phyloP scores from a whole-genome alignment of 495 filamentous ascomycete genomes.

The Penicillium pulvis region DNA sequence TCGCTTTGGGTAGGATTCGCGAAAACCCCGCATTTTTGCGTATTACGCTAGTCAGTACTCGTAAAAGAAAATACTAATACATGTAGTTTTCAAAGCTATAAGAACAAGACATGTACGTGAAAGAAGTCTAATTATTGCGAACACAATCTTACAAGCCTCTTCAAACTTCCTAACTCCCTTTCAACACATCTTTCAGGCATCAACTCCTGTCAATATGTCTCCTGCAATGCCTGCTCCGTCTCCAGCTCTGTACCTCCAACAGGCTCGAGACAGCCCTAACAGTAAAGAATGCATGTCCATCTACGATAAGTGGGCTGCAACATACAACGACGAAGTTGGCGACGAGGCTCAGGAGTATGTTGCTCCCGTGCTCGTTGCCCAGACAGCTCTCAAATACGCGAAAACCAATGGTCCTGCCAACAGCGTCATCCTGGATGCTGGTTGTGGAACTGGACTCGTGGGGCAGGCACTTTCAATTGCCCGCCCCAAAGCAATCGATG shows the following conservation, averaged over 20 bases:
- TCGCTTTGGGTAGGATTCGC: conserved; percentile 14
- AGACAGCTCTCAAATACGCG: conserved; percentile 30
- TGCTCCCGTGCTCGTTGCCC: conserved; percentile 39
- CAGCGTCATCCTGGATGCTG: conserved; percentile 45
- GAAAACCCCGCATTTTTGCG: conserved; percentile 23
- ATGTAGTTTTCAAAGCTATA: conserved; percentile 16
- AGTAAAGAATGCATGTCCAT: conserved; percentile 36
- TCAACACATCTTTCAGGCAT: background rate
- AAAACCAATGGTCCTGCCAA: conserved; percentile 18
- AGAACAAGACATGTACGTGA: conserved; percentile 13
- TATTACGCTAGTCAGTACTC: conserved; percentile 21
- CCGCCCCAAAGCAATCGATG: conserved; percentile 29
- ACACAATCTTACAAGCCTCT: background rate
- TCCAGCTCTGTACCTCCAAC: conserved; percentile 25
- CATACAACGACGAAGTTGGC: conserved; percentile 45
- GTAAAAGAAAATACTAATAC: conserved; percentile 5
- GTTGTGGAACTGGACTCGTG: conserved; percentile 50
- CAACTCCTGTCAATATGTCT: conserved; percentile 21
- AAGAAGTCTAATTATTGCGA: background rate
- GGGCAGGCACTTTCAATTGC: conserved; percentile 39
- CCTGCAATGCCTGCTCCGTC: conserved; percentile 22
- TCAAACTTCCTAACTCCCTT: background rate
- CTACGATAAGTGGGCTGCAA: conserved; percentile 50
- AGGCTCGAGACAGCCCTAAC: conserved; percentile 29
- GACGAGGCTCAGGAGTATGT: conserved; percentile 43